Evolutionary conservation across 2,329 filamentous ascomycete genomes (phyloP).

Genomic region (Helotiales sp.): DNA sequence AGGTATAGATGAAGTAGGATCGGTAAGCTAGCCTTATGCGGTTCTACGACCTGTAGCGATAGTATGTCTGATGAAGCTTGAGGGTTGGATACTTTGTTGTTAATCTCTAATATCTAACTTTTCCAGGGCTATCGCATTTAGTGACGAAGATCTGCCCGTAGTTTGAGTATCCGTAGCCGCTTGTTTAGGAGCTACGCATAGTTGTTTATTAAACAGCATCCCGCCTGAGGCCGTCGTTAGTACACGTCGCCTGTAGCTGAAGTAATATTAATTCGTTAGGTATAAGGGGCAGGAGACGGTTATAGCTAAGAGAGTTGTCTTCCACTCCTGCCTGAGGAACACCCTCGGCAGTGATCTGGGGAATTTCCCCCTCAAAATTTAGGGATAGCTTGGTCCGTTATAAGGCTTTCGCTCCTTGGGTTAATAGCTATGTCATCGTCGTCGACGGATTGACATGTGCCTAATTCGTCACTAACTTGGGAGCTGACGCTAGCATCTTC

Average conservation of each 20-base stretch:
- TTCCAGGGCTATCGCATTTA: constrained; percentile 9
- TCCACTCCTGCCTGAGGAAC: constrained; percentile 12
- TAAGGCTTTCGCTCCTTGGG: constrained; percentile 13
- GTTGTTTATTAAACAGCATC: constrained; percentile 7
- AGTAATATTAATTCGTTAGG: too few species aligned
- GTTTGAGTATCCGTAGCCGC: constrained; percentile 13
- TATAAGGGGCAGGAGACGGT: too few species aligned
- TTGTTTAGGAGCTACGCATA: constrained; percentile 5
- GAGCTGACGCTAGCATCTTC: constrained; percentile 12
- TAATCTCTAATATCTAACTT: constrained; percentile 13
- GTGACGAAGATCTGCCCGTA: not conserved
- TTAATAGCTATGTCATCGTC: not conserved
- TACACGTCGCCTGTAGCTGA: too few species aligned
- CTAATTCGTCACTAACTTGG: constrained; percentile 9
- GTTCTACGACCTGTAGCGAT: not conserved
- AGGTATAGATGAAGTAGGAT: constrained; percentile 7
- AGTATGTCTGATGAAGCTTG: constrained; percentile 10
- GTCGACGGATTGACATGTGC: constrained; percentile 11
- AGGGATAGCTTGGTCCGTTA: constrained; percentile 13
- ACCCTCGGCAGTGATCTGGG: constrained; percentile 16
- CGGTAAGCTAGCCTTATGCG: not conserved
- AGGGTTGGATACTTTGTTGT: constrained; percentile 16
- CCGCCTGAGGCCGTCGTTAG: constrained; percentile 1
- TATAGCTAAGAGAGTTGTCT: too few species aligned
- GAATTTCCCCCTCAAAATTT: constrained; percentile 13